Percentiles rank a stretch among this genome's conserved stretches.
Evolutionary conservation across 306 rosid genomes (phyloP).

Genomic region (Argentina anserina): DNA sequence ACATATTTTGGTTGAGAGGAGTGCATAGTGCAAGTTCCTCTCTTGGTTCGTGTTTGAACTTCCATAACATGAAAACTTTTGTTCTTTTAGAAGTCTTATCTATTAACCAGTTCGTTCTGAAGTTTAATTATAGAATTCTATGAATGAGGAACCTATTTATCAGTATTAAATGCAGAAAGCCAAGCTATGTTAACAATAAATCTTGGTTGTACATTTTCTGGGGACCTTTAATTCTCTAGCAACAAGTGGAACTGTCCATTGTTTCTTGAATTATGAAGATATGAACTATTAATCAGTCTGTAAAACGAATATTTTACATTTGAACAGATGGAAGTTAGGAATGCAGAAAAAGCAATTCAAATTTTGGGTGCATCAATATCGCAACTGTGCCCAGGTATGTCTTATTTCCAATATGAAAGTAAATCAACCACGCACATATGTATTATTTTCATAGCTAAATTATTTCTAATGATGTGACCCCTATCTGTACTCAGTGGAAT

Average conservation of each 20-base stretch:
- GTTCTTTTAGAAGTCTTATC: neutral
- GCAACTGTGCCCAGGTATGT: conserved; percentile 65
- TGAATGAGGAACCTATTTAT: neutral
- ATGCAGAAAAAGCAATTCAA: conserved; percentile 74
- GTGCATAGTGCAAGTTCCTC: neutral
- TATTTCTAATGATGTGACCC: neutral
- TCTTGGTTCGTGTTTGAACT: neutral
- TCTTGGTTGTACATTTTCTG: neutral
- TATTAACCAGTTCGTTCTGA: neutral
- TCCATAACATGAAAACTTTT: neutral
- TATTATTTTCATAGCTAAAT: neutral
- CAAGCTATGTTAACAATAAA: neutral
- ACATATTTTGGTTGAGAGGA: neutral
- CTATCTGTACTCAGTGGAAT: conserved; percentile 54
- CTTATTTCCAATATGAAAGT: neutral
- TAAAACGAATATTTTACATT: conserved; percentile 17
- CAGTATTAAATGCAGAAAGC: neutral
- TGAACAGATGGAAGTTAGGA: conserved; percentile 66
- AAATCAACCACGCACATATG: neutral
- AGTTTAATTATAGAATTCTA: neutral
- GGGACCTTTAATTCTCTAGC: neutral
- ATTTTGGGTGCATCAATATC: conserved; percentile 73
- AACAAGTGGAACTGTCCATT: neutral
- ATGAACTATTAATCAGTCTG: conserved; percentile 12
- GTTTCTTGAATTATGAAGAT: neutral